phyloP scores from a whole-genome alignment of 805 yeast species.

The Metschnikowia noctiluminum region DNA sequence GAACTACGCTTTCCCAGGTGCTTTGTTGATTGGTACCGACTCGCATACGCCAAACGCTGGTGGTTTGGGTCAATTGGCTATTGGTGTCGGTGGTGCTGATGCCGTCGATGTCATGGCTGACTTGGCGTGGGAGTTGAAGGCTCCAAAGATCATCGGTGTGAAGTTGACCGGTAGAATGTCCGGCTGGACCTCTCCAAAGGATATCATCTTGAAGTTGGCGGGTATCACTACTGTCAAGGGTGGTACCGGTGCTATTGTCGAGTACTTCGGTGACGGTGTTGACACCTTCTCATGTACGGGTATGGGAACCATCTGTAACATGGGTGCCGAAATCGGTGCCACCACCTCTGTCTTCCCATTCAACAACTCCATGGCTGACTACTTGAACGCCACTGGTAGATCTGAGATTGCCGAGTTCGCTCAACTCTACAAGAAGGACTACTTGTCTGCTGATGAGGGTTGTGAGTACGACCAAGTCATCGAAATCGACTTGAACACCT shows the following conservation, averaged over 20 bases:
- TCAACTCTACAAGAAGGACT: conserved; percentile 55
- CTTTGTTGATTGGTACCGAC: conserved; percentile 93
- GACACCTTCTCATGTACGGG: conserved; percentile 92
- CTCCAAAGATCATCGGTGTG: conserved; percentile 94
- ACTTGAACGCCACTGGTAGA: conserved; percentile 85
- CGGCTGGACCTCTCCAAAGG: conserved; percentile 98
- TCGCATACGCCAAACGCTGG: conserved; percentile 98
- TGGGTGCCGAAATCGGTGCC: conserved; percentile 99
- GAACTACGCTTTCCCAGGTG: conserved; percentile 97
- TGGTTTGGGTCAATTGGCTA: conserved; percentile 96
- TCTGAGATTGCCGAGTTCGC: conserved; percentile 82
- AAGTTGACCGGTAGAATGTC: conserved; percentile 86
- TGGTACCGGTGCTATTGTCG: conserved; percentile 96
- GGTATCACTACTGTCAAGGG: conserved; percentile 96
- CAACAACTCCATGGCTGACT: conserved; percentile 84
- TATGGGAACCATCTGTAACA: conserved; percentile 98
- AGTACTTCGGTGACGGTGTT: conserved; percentile 95
- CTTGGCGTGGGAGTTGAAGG: conserved; percentile 96
- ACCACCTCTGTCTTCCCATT: conserved; percentile 97
- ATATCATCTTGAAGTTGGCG: conserved; percentile 87
- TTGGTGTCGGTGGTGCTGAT: conserved; percentile 99
- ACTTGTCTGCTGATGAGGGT: conserved; percentile 84
- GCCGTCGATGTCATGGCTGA: conserved; percentile 96
- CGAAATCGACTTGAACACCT: conserved; percentile 82
- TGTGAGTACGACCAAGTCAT: conserved; percentile 90